phyloP scores from a whole-genome alignment of 1,139 yeast genomes.

The Zygotorulaspora mrakii region DNA sequence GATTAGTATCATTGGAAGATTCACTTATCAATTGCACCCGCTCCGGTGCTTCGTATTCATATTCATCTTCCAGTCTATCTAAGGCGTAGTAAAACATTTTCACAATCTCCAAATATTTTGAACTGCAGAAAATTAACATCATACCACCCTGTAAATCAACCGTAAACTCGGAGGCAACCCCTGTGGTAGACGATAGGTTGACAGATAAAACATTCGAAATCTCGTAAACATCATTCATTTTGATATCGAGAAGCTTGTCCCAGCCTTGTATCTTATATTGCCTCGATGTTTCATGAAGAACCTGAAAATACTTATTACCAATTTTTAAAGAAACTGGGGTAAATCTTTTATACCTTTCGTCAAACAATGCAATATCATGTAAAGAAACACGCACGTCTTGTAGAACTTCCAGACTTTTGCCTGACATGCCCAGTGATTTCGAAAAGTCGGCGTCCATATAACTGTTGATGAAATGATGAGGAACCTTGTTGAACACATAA shows the following conservation, averaged over 20 bases:
- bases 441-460: slow-evolving; percentile 49
- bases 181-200: slow-evolving; percentile 49
- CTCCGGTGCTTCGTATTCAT: slow-evolving; percentile 26
- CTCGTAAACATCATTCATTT: slow-evolving; percentile 53
- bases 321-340: slow-evolving; percentile 60
- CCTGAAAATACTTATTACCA: slow-evolving; percentile 67
- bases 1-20: slow-evolving; percentile 10
- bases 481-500: slow-evolving; percentile 21
- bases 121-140: slow-evolving; percentile 52
- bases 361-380: slow-evolving; percentile 41
- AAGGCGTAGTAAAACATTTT: slow-evolving; percentile 64
- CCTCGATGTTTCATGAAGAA: slow-evolving; percentile 43
- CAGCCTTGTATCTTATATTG: slow-evolving; percentile 38
- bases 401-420: slow-evolving; percentile 38
- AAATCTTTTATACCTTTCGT: slow-evolving; percentile 41
- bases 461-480: slow-evolving; percentile 41
- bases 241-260: slow-evolving; percentile 23
- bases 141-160: slow-evolving; percentile 47
- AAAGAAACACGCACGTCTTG: slow-evolving; percentile 55
- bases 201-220: slow-evolving; percentile 53
- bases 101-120: slow-evolving; percentile 64
- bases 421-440: slow-evolving; percentile 49
- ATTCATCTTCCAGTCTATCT: slow-evolving; percentile 46
- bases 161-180: slow-evolving; percentile 55
- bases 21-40: slow-evolving; percentile 1